These are phyloP conservation scores for Claviceps sp. DNA, from an alignment of 2,329 filamentous ascomycete genomes.

Conservation along the genomic window DNA sequence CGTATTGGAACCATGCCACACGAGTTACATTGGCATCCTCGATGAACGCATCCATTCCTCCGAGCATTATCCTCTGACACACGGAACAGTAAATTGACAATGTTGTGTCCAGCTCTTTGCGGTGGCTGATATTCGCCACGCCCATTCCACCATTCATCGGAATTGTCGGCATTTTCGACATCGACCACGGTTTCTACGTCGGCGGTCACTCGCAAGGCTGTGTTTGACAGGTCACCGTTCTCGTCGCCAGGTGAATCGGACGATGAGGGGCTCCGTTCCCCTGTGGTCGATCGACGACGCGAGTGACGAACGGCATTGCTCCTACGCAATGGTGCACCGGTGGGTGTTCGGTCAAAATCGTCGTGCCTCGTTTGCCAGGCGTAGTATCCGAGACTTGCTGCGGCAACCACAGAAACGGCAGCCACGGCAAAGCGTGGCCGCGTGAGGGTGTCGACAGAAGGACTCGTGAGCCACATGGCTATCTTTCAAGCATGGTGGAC, in stretches of 20 bases:
- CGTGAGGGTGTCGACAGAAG: constrained; percentile 40
- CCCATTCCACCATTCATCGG: constrained; percentile 41
- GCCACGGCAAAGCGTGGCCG: constrained; percentile 43
- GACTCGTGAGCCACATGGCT: constrained; percentile 34
- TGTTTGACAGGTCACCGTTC: constrained; percentile 22
- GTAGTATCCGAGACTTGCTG: constrained; percentile 44
- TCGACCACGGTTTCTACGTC: constrained; percentile 28
- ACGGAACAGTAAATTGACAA: constrained; percentile 75
- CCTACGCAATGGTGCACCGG: constrained; percentile 38
- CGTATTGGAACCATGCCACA: constrained; percentile 82
- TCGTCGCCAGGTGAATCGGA: constrained; percentile 31
- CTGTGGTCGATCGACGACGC: constrained; percentile 21
- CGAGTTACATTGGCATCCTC: constrained; percentile 82
- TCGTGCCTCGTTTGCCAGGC: constrained; percentile 31
- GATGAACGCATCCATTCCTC: constrained; percentile 79
- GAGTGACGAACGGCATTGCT: constrained; percentile 53
- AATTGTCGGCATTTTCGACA: constrained; percentile 23
- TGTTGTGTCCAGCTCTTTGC: constrained; percentile 56
- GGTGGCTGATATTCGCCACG: constrained; percentile 23
- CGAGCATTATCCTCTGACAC: constrained; percentile 89
- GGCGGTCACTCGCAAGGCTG: constrained; percentile 13
- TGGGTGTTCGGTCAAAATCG: constrained; percentile 11
- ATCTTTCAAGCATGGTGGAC: constrained; percentile 19
- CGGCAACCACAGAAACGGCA: constrained; percentile 40
- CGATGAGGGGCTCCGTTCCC: constrained; percentile 27